Base-by-base conservation (phyloP, 257 asterid species). In the Coffea canephora region DNA sequence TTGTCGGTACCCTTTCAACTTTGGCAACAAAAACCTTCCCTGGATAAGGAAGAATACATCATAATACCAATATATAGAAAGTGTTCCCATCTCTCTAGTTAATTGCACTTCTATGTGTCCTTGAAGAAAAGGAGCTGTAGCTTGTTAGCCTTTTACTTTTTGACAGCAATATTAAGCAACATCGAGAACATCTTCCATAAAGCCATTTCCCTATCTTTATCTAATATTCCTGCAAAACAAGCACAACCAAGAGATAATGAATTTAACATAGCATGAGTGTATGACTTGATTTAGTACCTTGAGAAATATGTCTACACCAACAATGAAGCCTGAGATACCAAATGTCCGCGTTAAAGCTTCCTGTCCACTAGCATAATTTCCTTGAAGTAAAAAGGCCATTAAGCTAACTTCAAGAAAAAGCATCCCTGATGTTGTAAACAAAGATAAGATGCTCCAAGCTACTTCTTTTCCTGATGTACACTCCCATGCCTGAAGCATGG, bases 351-450 rank as follows among this genome's bases (percentile, higher is more conserved):
- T 86, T 73, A 86, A 76, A 73, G 87, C 89, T 71, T 86, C 89
- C 72, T 81, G 86, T 31, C 89, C 89, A 79, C 84, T 84, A 13
- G 89, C 84, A 80, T 84, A 81, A 79, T 84, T 86, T 67, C 89
- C 89, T 86, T 82, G 89, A 68, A 86, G 86, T 52, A 86, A 65
- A 70, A 86, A 86, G 64, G 89, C 88, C 82, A 86, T 82, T 70
- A 86, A 86, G 82, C 89, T 86, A 76, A 86, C 89, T 84, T 86
- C 89, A 75, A 86, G 89, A 84, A 86, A 86, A 57, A 86, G 73
- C 87, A 86, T 84, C 72, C 89, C 87, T 65, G 87, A 82, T 48
- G 83, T 82, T 46, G 89, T 84, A 73, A 84, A 74, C 86, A 86
- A 84, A 67, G 89, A 84, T 73, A 86, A 54, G 34, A 84, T 66